Evolutionary conservation across 2,329 filamentous ascomycete species (phyloP).

Genomic region (Orbilia ellipsospora): DNA sequence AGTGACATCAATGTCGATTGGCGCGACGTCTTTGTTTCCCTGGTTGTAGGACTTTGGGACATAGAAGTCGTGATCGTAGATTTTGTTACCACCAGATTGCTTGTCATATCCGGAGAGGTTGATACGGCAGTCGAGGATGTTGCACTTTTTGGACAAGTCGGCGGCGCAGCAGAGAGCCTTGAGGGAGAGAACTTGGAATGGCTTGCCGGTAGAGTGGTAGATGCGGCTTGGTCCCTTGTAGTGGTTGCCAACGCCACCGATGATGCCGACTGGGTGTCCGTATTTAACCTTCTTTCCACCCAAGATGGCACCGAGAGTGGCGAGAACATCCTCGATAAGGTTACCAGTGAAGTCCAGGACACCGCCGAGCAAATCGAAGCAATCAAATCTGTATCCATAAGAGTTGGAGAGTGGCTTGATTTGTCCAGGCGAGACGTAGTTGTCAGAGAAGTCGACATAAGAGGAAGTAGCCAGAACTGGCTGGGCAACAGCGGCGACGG

Average conservation of each 20-base stretch:
- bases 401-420: conserved; percentile 41
- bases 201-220: conserved; percentile 34
- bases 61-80: conserved; percentile 53
- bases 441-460: conserved; percentile 47
- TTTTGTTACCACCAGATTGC: conserved; percentile 38
- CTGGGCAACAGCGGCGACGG: conserved; percentile 28
- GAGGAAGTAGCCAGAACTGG: conserved; percentile 25
- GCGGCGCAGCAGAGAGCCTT: conserved; percentile 47
- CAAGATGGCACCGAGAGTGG: conserved; percentile 21
- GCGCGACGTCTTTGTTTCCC: conserved; percentile 8
- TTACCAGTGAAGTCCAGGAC: conserved; percentile 34
- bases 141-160: conserved; percentile 33
- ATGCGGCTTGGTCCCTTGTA: conserved; percentile 37
- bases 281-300: conserved; percentile 25
- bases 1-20: conserved; percentile 41
- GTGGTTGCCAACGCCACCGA: conserved; percentile 29
- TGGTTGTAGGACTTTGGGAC: conserved; percentile 37
- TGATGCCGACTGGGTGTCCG: conserved; percentile 35
- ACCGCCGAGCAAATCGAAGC: conserved; percentile 43
- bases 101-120: conserved; percentile 48
- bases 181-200: conserved; percentile 41
- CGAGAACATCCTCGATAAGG: conserved; percentile 36
- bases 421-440: conserved; percentile 36
- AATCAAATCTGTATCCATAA: conserved; percentile 40
- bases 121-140: conserved; percentile 46